Evolutionary conservation across 2,329 filamentous ascomycete species (phyloP).

Genomic region (Ceratocystis cubensis): DNA sequence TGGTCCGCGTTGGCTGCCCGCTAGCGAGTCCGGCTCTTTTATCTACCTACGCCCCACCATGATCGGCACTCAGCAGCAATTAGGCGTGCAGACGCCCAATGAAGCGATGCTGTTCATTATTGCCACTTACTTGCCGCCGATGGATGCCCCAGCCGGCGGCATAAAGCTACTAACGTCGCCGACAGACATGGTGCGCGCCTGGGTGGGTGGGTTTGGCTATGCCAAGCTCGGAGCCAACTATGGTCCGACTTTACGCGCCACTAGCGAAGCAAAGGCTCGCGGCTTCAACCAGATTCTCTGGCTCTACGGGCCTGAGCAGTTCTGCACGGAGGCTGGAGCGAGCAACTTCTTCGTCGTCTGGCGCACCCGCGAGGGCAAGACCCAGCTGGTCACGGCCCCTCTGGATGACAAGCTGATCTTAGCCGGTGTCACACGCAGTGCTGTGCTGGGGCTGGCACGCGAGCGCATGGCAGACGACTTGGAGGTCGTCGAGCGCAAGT

Average conservation of each 20-base stretch:
- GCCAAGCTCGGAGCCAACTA: conserved; percentile 93
- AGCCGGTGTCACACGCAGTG: conserved; percentile 75
- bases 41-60: conserved; percentile 79
- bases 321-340: conserved; percentile 82
- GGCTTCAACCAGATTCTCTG: conserved; percentile 90
- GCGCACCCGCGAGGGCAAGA: conserved; percentile 47
- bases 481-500: conserved; percentile 69
- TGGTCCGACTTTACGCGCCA: conserved; percentile 68
- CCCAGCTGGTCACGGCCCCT: conserved; percentile 70
- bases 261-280: conserved; percentile 55
- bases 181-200: conserved; percentile 76
- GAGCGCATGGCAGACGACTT: conserved; percentile 46
- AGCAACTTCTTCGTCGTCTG: conserved; percentile 86
- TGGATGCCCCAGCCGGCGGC: conserved; percentile 42
- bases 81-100: conserved; percentile 67
- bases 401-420: conserved; percentile 74
- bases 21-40: conserved; percentile 53
- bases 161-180: conserved; percentile 67
- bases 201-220: conserved; percentile 85
- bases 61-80: conserved; percentile 67
- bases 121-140: conserved; percentile 46
- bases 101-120: conserved; percentile 87
- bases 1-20: conserved; percentile 67
- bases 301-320: conserved; percentile 66
- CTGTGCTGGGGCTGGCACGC: conserved; percentile 59